Evolutionary conservation across 2,329 filamentous ascomycete species (phyloP), one percentile per base, ranked within the genome.

Genomic region (Dichotomopilus funicola): DNA sequence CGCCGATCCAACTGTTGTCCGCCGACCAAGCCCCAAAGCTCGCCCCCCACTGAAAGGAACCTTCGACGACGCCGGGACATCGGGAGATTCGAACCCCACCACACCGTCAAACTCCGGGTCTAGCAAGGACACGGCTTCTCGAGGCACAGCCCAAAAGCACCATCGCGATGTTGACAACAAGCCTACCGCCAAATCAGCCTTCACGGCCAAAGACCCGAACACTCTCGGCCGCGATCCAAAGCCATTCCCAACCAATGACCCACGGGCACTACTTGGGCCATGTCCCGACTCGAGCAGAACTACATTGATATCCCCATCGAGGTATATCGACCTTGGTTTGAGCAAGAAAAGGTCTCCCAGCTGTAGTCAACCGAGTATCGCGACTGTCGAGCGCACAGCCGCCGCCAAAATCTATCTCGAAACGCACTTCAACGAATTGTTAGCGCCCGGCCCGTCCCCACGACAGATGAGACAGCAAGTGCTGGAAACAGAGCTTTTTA

Each of bases 401-500:
- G 86, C 89, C 0, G 87, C 89, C 44, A 96, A 95, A 68, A 82
- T 95, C 19, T 95, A 84, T 64, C 78, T 97, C 8, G 94, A 97
- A 69, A 89, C 85, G 0, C 82, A 91, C 64, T 96, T 88, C 73
- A 86, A 91, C 63, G 75, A 83, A n/a, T 69, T 90, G 6, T 74
- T 89, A 2, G 75, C 75, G 1, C n/a, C 57, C 33, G 73, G 74
- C 2, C 72, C 76, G 1, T 80, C 78, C 4, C 76, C 83, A 53
- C 81, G 88, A 0, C 78, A 79, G 1, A 67, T 85, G 53, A 82
- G 89, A 3, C 75, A 79, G 37, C 74, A 78, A 41, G 77, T 82
- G 49, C 72, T 92, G 27, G 85, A 91, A 64, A 72, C 75, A 7
- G 78, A 83, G 34, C 74, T 96, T 8, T 79, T 81, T 59, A 72